A percentile compares a stretch with the other conserved stretches of the same genome.
phyloP scores from a whole-genome alignment of 1,139 yeast species.

The Yamadazyma sp. region DNA sequence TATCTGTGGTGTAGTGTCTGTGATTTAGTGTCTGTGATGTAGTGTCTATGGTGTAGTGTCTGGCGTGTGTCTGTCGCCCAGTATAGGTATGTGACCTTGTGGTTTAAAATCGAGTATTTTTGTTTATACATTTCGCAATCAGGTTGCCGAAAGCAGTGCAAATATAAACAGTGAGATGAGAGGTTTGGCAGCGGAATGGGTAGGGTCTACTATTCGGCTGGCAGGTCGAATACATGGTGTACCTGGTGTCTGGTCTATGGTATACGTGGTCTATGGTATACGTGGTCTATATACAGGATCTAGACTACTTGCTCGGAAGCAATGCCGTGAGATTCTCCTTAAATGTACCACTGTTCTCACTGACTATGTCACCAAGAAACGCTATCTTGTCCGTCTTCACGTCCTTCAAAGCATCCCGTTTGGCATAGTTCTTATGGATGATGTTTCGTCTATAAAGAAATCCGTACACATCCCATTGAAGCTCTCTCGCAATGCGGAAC shows the following conservation, averaged over 20 bases:
- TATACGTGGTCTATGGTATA: too few relatives aligned
- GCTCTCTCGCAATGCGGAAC: constrained; percentile 34
- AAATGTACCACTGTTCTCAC: neutral
- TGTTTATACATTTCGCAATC: constrained; percentile 4
- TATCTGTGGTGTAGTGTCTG: neutral
- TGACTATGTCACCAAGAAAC: constrained; percentile 5
- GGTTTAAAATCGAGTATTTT: neutral
- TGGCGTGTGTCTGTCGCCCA: neutral
- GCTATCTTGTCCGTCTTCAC: constrained; percentile 21
- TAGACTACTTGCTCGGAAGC: neutral
- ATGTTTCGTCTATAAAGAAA: constrained; percentile 29
- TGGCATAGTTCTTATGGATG: constrained; percentile 23
- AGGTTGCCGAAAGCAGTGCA: constrained; percentile 2
- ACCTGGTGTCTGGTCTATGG: too few relatives aligned
- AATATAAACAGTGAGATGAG: constrained; percentile 4
- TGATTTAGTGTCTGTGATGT: neutral
- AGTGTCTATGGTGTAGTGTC: neutral
- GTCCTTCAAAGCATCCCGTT: constrained; percentile 19
- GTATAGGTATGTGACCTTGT: neutral
- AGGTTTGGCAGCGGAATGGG: too few relatives aligned
- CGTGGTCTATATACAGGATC: neutral
- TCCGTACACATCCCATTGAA: constrained; percentile 38
- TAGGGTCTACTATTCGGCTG: too few relatives aligned
- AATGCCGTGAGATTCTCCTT: constrained; percentile 6
- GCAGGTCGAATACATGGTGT: too few relatives aligned